A percentile compares a stretch with the other conserved stretches of the same genome.
Evolutionary conservation across 192 early-diverging fungal genomes (phyloP).

Genomic region (Coemansia furcata): DNA sequence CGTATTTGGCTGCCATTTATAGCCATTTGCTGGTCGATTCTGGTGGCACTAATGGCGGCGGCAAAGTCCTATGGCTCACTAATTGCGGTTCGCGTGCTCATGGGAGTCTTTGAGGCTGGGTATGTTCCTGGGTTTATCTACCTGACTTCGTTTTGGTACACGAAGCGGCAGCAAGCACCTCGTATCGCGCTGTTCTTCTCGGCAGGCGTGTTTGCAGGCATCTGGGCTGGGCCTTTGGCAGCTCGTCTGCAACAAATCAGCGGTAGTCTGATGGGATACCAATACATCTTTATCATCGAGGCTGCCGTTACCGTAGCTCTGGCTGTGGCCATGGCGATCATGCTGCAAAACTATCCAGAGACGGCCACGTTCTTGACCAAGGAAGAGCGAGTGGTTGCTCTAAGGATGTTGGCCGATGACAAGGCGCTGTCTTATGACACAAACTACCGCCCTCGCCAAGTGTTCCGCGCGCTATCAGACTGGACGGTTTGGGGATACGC

Average conservation of each 20-base stretch:
- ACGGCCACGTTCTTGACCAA: slow-evolving; percentile 57
- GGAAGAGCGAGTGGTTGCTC: slow-evolving; percentile 51
- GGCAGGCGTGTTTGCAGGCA: slow-evolving; percentile 48
- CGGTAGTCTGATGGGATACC: slow-evolving; percentile 28
- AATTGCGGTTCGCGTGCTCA: slow-evolving; percentile 33
- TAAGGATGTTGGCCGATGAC: slow-evolving; percentile 43
- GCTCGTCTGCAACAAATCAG: slow-evolving; percentile 32
- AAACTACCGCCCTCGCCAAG: slow-evolving; percentile 24
- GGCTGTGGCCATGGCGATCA: slow-evolving; percentile 35
- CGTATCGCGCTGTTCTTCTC: slow-evolving; percentile 54
- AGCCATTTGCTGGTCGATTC: slow-evolving; percentile 41
- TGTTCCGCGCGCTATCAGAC: slow-evolving; percentile 31
- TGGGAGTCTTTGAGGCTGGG: slow-evolving; percentile 59
- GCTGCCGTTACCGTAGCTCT: slow-evolving; percentile 54
- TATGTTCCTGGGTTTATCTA: slow-evolving; percentile 73
- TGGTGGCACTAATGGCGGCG: slow-evolving; percentile 59
- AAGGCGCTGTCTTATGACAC: slow-evolving; percentile 22
- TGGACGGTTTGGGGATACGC: slow-evolving; percentile 52
- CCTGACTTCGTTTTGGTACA: slow-evolving; percentile 57
- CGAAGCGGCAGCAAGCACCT: slow-evolving; percentile 38
- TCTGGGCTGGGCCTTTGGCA: slow-evolving; percentile 50
- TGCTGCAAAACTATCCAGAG: slow-evolving; percentile 57
- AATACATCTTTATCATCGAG: slow-evolving; percentile 61
- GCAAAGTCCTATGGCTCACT: slow-evolving; percentile 58
- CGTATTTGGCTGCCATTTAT: slow-evolving; percentile 51